These are phyloP conservation scores for Parachlorella kessleri DNA, from an alignment of 139 green algal species.

Conservation along the genomic window DNA sequence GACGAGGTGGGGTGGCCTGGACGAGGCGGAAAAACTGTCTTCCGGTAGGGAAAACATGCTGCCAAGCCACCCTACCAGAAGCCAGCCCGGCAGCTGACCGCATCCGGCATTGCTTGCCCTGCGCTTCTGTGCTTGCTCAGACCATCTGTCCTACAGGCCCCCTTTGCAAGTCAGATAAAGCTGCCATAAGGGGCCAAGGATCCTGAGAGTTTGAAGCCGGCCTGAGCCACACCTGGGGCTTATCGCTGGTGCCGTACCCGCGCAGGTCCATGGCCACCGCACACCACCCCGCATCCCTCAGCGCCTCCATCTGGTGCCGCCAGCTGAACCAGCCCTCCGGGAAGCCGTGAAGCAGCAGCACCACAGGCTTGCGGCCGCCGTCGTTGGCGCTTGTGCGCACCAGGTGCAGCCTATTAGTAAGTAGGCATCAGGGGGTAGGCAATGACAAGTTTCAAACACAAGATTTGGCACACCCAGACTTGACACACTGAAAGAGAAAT, in stretches of 20 bases:
- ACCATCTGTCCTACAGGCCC: too few species aligned
- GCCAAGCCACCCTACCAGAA: too few species aligned
- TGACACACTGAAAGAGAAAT: background rate
- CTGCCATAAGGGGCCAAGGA: too few species aligned
- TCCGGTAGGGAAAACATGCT: too few species aligned
- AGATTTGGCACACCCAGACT: background rate
- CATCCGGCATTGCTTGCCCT: too few species aligned
- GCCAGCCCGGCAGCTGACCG: too few species aligned
- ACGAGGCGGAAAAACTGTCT: too few species aligned
- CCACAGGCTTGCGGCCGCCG: conserved; percentile 44
- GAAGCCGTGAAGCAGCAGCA: conserved; percentile 77
- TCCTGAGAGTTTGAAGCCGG: too few species aligned
- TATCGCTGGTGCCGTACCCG: conserved; percentile 55
- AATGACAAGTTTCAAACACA: background rate
- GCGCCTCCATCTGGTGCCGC: conserved; percentile 36
- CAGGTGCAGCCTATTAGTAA: background rate
- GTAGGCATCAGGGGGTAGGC: background rate
- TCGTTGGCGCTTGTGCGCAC: background rate
- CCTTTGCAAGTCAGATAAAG: too few species aligned
- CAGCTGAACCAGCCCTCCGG: conserved; percentile 58
- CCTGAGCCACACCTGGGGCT: conserved; percentile 46
- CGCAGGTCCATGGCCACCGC: conserved; percentile 67
- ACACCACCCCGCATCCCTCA: conserved; percentile 43
- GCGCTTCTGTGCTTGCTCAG: too few species aligned
- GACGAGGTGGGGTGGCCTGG: too few species aligned